A percentile compares a stretch with the other conserved stretches of the same genome.
Evolutionary conservation across 192 early-diverging fungal genomes (phyloP).

Genomic region (Entomortierella beljakovae): DNA sequence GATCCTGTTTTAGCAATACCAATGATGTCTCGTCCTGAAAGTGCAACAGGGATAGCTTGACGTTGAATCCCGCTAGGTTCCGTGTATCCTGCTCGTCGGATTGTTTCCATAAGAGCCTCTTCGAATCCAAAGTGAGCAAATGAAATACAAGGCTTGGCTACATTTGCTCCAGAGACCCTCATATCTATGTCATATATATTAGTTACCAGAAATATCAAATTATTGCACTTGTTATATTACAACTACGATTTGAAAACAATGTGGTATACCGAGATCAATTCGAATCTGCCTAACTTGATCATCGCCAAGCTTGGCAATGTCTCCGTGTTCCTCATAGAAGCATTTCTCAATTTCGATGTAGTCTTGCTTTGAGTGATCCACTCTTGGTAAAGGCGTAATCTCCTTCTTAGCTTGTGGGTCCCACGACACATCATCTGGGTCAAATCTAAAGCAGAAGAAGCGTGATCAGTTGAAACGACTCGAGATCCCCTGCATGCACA

Average conservation of each 20-base stretch:
- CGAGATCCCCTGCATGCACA: not conserved
- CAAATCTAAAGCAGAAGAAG: conserved; percentile 3
- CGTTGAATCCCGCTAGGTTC: conserved; percentile 83
- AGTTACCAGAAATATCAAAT: not conserved
- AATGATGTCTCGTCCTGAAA: conserved; percentile 85
- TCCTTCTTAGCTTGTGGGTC: conserved; percentile 63
- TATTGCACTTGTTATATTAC: too few species aligned
- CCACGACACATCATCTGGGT: conserved; percentile 27
- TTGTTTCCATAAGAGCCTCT: conserved; percentile 69
- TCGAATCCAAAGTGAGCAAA: conserved; percentile 91
- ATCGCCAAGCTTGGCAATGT: conserved; percentile 71
- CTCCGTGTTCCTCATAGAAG: conserved; percentile 83
- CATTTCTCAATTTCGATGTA: conserved; percentile 81
- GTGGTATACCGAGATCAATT: conserved; percentile 55
- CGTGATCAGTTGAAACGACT: conserved; percentile 10
- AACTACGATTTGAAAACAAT: not conserved
- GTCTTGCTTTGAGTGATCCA: conserved; percentile 74
- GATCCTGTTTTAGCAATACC: conserved; percentile 90
- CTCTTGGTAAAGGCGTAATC: conserved; percentile 70
- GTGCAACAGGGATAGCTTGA: conserved; percentile 81
- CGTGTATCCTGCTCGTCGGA: conserved; percentile 73
- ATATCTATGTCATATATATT: conserved; percentile 58
- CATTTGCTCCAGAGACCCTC: conserved; percentile 71
- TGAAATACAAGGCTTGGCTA: conserved; percentile 80
- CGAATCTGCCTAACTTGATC: conserved; percentile 69